These are phyloP conservation scores for Pseudoneurospora amorphoporcata DNA, from an alignment of 495 filamentous ascomycete species.

Conservation along the genomic window DNA sequence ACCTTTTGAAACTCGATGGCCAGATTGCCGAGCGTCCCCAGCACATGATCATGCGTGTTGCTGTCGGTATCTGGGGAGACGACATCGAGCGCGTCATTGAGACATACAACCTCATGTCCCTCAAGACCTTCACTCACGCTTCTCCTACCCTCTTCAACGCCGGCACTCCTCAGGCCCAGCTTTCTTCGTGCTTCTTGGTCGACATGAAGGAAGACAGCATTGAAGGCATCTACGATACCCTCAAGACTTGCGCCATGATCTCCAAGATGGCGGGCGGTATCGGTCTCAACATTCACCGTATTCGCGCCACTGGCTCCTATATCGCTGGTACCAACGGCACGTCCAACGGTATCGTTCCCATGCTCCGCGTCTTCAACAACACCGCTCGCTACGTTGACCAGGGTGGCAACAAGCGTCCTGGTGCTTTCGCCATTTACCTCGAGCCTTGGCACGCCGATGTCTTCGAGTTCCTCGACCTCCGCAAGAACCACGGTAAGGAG, in stretches of 20 bases:
- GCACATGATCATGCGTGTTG: slow-evolving; percentile 98
- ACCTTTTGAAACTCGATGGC: slow-evolving; percentile 83
- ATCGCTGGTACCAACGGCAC: slow-evolving; percentile 95
- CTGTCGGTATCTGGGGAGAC: slow-evolving; percentile 91
- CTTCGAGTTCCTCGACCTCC: slow-evolving; percentile 91
- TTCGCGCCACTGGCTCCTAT: slow-evolving; percentile 93
- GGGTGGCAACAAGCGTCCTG: slow-evolving; percentile 97
- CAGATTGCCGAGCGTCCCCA: slow-evolving; percentile 94
- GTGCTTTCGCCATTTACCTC: slow-evolving; percentile 98
- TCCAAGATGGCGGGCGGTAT: slow-evolving; percentile 98
- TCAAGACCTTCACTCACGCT: slow-evolving; percentile 94
- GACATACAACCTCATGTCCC: slow-evolving; percentile 97
- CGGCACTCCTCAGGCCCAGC: slow-evolving; percentile 83
- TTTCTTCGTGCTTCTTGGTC: slow-evolving; percentile 95
- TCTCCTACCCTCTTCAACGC: slow-evolving; percentile 98
- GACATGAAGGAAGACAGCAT: slow-evolving; percentile 99
- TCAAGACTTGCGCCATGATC: slow-evolving; percentile 99
- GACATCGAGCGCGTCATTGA: slow-evolving; percentile 89
- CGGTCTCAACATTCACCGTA: slow-evolving; percentile 88
- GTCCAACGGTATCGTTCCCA: slow-evolving; percentile 93
- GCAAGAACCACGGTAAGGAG: slow-evolving; percentile 99
- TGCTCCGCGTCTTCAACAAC: slow-evolving; percentile 98
- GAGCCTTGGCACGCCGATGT: slow-evolving; percentile 99
- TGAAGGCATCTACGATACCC: slow-evolving; percentile 96
- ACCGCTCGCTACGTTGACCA: slow-evolving; percentile 97